Evolutionary conservation across 2,329 filamentous ascomycete genomes (phyloP), one percentile per base, ranked within the genome.

Genomic region (Elsinoe batatas): DNA sequence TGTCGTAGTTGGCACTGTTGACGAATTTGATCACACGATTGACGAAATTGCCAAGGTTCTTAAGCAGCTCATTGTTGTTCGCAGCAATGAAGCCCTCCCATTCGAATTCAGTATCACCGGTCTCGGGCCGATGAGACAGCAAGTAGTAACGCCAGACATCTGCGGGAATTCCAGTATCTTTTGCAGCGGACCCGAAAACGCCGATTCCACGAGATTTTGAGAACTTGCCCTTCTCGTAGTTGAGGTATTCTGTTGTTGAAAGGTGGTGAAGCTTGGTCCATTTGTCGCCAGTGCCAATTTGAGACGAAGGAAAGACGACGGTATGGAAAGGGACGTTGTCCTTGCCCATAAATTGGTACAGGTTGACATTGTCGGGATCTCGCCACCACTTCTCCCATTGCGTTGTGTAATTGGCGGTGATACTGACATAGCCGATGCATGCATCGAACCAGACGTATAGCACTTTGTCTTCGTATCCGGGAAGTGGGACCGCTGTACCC

Each of bases 291-390:
- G 90, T 91, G 57, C 91, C 91, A 10, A 96, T 77, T 69, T 95
- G 87, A 40, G 84, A 90, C 30, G 81, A 87, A 1, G 91, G 91
- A 77, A 95, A 96, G 67, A 95, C 90, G 65, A 95, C 87, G 43
- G 86, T 87, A 74, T 95, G 90, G 76, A 91, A 93, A 5, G 83
- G 83, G 13, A 88, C 87, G 62, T 91, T 91, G 69, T 91, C 87
- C 70, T 95, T 96, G 72, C 91, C 91, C 82, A 95, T 88, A 77
- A 96, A 94, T 73, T 96, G 91, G 71, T 93, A 95, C 11, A 96
- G 80, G 66, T 85, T 81, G 47, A 96, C 90, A 33, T 95, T 79
- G 43, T 95, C 85, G 0, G 89, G 88, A 69, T 94, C 86, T 67
- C 86, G 84, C 91, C 91, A 96, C 91, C 91, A 96, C 66, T 88